These are phyloP conservation scores for Penicillium parvum DNA, from an alignment of 495 filamentous ascomycete genomes.

Conservation along the genomic window DNA sequence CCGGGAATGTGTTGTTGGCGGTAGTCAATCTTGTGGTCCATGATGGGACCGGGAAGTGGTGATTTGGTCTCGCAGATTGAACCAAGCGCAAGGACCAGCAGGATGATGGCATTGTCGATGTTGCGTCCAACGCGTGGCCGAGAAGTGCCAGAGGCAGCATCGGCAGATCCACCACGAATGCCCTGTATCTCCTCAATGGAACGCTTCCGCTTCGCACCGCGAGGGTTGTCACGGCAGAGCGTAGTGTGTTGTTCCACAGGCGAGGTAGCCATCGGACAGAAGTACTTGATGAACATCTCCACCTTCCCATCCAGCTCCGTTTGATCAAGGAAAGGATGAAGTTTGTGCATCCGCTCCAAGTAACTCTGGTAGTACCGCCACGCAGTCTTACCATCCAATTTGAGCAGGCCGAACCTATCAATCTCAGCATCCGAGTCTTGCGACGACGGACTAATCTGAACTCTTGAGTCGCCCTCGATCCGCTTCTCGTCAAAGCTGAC, in stretches of 20 bases:
- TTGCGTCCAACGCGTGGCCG: conserved; percentile 30
- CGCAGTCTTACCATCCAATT: conserved; percentile 59
- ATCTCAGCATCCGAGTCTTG: conserved; percentile 43
- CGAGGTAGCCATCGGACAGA: conserved; percentile 27
- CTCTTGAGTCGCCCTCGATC: conserved; percentile 1
- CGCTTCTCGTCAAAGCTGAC: conserved; percentile 6
- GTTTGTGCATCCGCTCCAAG: conserved; percentile 72
- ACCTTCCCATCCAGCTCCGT: conserved; percentile 44
- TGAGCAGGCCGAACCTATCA: conserved; percentile 56
- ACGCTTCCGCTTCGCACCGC: conserved; percentile 43
- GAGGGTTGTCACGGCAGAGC: conserved; percentile 19
- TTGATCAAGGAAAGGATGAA: conserved; percentile 82
- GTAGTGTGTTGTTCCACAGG: not conserved
- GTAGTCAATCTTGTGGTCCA: conserved; percentile 24
- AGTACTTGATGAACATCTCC: conserved; percentile 45
- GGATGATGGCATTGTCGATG: conserved; percentile 66
- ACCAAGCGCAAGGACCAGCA: conserved; percentile 81
- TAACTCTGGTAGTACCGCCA: conserved; percentile 65
- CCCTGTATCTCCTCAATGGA: conserved; percentile 31
- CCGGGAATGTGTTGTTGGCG: conserved; percentile 26
- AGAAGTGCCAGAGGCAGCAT: conserved; percentile 1
- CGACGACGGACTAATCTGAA: conserved; percentile 1
- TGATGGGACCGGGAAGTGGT: conserved; percentile 53
- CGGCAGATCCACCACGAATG: conserved; percentile 14
- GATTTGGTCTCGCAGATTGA: conserved; percentile 67